Base-by-base conservation (phyloP, 352 stramenopile genomes). In the Hyaloperonospora arabidopsidis region DNA sequence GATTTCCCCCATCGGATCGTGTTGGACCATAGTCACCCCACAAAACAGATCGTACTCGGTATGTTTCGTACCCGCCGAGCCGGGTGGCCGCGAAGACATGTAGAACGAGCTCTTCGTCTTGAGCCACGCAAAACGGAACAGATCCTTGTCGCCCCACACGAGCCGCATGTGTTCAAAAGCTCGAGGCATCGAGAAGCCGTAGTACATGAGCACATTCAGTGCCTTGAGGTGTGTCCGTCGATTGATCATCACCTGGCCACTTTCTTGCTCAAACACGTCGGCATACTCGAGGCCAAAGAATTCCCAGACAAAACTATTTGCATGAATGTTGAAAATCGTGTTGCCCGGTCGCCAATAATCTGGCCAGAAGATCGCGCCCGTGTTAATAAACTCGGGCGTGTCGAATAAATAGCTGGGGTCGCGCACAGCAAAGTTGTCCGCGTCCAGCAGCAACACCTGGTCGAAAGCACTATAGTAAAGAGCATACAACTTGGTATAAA, bases 141-240 rank as follows among this genome's bases (percentile, higher is more conserved):
- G 46, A 49, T 92, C 81, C 52, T 93, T 93, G 61, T 93, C 82
- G 11, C 82, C 82, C 77, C 78, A 90, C 32, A 88, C 67, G 11
- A 92, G 68, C 7, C 59, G 57, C 48, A 89, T 44, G 15, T 67
- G 45, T 34, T 87, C 73, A 25, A 75, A 58, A 7, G 75, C 46
- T n/a, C 62, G 54, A 3, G 72, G 74, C 17, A 65, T 22, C 10
- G 73, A 70, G 14, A 74, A 67, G 0, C 63, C 76, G 52, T 87
- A 93, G 63, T 84, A 87, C 74, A 89, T 85, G 44, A 93, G 64
- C 22, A 71, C 66, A 43, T 86, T 80, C 29, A 93, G 49, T 8
- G 83, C 79, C n/a, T 56, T 60, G 14, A 64, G 34, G 47, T 87
- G 74, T 35, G 67, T 75, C 15, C 63, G 59, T 1, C 79, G 72